These are phyloP conservation scores for Yamadazyma akitaensis DNA, from an alignment of 805 yeast species.

Conservation along the genomic window DNA sequence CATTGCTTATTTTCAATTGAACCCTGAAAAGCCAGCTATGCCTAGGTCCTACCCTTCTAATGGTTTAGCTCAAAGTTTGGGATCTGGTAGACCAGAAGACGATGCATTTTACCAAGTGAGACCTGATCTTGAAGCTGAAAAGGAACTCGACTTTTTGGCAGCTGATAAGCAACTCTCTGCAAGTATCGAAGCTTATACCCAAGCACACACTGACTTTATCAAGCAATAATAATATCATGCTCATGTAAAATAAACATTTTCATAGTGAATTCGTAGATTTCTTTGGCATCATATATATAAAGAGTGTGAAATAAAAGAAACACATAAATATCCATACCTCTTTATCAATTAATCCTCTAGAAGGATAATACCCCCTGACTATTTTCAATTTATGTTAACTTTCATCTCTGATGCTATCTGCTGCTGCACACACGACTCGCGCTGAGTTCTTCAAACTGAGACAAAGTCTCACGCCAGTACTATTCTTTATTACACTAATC, in stretches of 20 bases:
- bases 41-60: slow-evolving; percentile 73
- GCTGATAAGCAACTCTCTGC: slow-evolving; percentile 26
- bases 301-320: no score
- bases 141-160: slow-evolving; percentile 34
- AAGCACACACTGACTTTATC: slow-evolving; percentile 37
- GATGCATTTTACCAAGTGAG: slow-evolving; percentile 41
- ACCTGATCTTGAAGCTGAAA: slow-evolving; percentile 38
- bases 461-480: neutral
- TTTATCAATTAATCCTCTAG: no score
- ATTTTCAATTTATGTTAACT: no score
- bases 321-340: no score
- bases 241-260: slow-evolving; percentile 12
- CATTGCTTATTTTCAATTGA: slow-evolving; percentile 46
- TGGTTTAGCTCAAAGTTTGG: slow-evolving; percentile 73
- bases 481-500: neutral
- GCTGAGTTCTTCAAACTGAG: neutral
- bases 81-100: slow-evolving; percentile 52
- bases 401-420: neutral
- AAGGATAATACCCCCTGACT: no score
- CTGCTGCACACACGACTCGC: neutral
- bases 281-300: no score
- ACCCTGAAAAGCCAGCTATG: slow-evolving; percentile 66
- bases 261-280: slow-evolving; percentile 1
- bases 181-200: slow-evolving; percentile 30
- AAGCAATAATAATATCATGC: slow-evolving; percentile 16